phyloP scores from a whole-genome alignment of 306 rosid genomes.

The Medicago arabica region DNA sequence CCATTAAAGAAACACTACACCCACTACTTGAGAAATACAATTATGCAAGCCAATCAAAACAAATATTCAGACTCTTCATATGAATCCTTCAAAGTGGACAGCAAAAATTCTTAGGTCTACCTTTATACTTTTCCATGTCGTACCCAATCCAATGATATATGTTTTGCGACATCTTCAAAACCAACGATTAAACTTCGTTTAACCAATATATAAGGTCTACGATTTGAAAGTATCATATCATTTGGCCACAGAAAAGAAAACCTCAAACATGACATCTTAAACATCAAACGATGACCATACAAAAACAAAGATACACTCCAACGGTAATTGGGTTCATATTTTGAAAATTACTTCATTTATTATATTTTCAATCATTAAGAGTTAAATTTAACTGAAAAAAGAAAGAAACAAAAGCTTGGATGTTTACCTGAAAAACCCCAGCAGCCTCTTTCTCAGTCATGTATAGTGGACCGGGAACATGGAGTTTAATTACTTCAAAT shows the following conservation, averaged over 20 bases:
- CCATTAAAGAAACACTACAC: conserved; percentile 16
- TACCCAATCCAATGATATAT: conserved; percentile 17
- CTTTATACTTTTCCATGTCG: conserved; percentile 13
- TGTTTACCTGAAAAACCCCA: conserved; percentile 65
- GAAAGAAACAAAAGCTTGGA: conserved; percentile 30
- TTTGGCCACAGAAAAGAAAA: not conserved
- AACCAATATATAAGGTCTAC: not conserved
- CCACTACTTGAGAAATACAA: conserved; percentile 12
- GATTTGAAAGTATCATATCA: not conserved
- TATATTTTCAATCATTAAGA: conserved; percentile 4
- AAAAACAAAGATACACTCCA: conserved; percentile 4
- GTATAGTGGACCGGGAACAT: conserved; percentile 76
- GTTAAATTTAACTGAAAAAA: not conserved
- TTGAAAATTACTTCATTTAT: conserved; percentile 4
- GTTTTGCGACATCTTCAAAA: conserved; percentile 11
- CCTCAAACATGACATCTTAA: conserved; percentile 12
- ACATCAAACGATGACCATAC: not conserved
- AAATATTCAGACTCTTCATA: conserved; percentile 17
- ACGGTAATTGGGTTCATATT: conserved; percentile 3
- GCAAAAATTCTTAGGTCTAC: conserved; percentile 1
- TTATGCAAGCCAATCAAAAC: conserved; percentile 25
- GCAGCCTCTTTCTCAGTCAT: conserved; percentile 82
- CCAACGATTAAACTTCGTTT: conserved; percentile 17
- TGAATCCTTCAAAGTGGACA: not conserved
- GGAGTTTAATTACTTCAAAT: conserved; percentile 77